phyloP scores from a whole-genome alignment of 345 rosid genomes.

The Bruguiera gymnorhiza region DNA sequence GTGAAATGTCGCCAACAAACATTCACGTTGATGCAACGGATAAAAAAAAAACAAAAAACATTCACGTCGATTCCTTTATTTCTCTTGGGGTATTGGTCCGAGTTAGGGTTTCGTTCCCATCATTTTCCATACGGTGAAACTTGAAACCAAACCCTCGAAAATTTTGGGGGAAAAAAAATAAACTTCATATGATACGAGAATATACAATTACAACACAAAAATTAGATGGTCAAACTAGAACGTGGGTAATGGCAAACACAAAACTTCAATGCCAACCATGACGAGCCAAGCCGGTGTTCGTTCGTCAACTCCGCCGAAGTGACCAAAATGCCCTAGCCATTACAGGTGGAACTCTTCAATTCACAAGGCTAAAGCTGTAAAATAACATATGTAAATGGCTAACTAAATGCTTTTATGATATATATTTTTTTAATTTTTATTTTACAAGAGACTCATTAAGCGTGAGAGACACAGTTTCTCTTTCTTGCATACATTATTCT shows the following conservation, averaged over 20 bases:
- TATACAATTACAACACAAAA: background rate
- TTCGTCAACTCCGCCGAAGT: conserved; percentile 38
- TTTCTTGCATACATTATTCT: conserved; percentile 1
- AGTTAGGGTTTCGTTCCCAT: conserved; percentile 1
- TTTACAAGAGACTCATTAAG: too few relatives aligned
- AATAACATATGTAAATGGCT: background rate
- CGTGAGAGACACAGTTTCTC: background rate
- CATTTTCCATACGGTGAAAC: conserved; percentile 18
- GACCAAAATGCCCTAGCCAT: conserved; percentile 17
- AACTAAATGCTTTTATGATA: too few relatives aligned
- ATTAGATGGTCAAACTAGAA: conserved; percentile 42
- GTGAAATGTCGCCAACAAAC: conserved; percentile 57
- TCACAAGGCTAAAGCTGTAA: conserved; percentile 11
- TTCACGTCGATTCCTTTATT: conserved; percentile 18
- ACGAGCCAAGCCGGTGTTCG: conserved; percentile 71
- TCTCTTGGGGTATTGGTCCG: conserved; percentile 42
- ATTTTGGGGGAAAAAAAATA: too few relatives aligned
- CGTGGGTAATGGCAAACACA: conserved; percentile 31
- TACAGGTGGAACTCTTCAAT: conserved; percentile 8
- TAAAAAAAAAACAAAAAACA: conserved; percentile 28
- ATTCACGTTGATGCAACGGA: conserved; percentile 39
- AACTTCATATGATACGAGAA: background rate
- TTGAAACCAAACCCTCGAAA: conserved; percentile 11
- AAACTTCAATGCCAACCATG: conserved; percentile 51
- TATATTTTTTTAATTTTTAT: background rate